Evolutionary conservation across 208 protist genomes (phyloP).

Genomic region (Trypanosoma boissoni): DNA sequence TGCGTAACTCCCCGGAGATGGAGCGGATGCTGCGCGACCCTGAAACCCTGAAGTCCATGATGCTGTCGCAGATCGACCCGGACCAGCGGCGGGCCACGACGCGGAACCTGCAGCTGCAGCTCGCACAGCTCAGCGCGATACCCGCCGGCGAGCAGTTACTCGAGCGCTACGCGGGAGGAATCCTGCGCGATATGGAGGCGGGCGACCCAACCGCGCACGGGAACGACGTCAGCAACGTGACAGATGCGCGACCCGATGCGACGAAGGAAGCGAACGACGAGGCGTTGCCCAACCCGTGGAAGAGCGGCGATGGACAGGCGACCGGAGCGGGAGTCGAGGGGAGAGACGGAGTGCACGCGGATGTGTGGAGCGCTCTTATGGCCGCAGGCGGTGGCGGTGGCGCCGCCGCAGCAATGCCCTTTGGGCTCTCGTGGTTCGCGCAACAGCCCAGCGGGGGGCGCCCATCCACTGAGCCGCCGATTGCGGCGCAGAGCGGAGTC

Average conservation of each 20-base stretch:
- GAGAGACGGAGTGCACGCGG: background rate
- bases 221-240: slow-evolving; percentile 19
- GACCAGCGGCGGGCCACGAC: slow-evolving; percentile 54
- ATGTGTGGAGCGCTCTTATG: background rate
- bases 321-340: too few relatives aligned
- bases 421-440: too few relatives aligned
- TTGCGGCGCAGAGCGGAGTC: background rate
- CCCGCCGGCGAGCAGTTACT: slow-evolving; percentile 66
- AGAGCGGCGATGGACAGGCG: background rate
- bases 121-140: slow-evolving; percentile 62
- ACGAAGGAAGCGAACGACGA: slow-evolving; percentile 51
- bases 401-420: background rate
- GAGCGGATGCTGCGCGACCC: slow-evolving; percentile 49
- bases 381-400: background rate
- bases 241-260: slow-evolving; percentile 36
- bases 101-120: slow-evolving; percentile 48
- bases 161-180: slow-evolving; percentile 45
- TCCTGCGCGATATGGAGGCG: slow-evolving; percentile 32
- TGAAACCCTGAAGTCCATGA: slow-evolving; percentile 64
- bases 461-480: too few relatives aligned
- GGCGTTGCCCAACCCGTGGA: slow-evolving; percentile 36
- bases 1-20: slow-evolving; percentile 57
- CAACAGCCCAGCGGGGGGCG: too few relatives aligned
- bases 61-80: slow-evolving; percentile 72
- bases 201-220: slow-evolving; percentile 1